Evolutionary conservation across 768 basidiomycete species (phyloP).

Genomic region (Lentinus brumalis): DNA sequence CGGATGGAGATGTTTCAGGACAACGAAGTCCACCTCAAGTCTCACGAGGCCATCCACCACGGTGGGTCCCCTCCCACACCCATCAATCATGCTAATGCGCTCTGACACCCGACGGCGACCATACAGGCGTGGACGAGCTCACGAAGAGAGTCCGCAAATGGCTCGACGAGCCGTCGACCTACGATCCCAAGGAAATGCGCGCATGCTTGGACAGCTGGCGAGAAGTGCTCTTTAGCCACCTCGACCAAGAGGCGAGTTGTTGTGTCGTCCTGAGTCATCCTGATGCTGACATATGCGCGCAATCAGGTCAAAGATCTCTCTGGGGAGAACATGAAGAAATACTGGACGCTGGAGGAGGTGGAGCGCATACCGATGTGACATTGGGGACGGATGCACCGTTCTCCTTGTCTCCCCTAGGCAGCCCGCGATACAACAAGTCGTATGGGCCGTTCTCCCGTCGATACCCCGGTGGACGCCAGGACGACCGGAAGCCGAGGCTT

Average conservation of each 20-base stretch:
- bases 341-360: slow-evolving; percentile 52
- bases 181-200: slow-evolving; percentile 52
- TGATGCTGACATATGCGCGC: background rate
- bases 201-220: slow-evolving; percentile 51
- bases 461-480: too few relatives aligned
- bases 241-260: slow-evolving; percentile 52
- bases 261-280: background rate
- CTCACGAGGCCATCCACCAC: slow-evolving; percentile 56
- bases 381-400: too few relatives aligned
- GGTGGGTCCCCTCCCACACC: slow-evolving; percentile 31
- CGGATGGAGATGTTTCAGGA: slow-evolving; percentile 50
- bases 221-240: slow-evolving; percentile 51
- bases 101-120: background rate
- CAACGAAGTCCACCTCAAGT: slow-evolving; percentile 47
- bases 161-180: slow-evolving; percentile 44
- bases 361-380: slow-evolving; percentile 35
- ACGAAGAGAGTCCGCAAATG: slow-evolving; percentile 43
- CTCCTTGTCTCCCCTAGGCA: too few relatives aligned
- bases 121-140: slow-evolving; percentile 49
- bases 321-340: slow-evolving; percentile 54
- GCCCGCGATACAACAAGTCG: too few relatives aligned
- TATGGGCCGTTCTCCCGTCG: too few relatives aligned
- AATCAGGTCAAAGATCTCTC: slow-evolving; percentile 49
- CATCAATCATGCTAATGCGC: background rate
- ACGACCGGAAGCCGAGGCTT: too few relatives aligned